Evolutionary conservation across 257 asterid genomes (phyloP), one percentile per base, ranked within the genome.

Genomic region (Lycium ferocissimum): DNA sequence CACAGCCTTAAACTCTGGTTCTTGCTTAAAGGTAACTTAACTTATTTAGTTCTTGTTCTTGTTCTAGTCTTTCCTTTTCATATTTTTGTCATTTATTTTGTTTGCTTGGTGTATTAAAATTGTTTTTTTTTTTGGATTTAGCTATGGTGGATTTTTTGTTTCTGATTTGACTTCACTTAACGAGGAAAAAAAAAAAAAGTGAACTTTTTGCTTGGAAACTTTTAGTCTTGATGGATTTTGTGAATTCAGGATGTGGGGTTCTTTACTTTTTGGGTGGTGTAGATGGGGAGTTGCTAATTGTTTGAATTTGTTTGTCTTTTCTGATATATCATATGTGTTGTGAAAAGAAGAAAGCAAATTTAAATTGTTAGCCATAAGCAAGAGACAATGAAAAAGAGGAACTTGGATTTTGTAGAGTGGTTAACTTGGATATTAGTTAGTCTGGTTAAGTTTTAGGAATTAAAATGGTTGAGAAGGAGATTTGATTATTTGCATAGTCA

Each of bases 11-110:
- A 51, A 76, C 10, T 53, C 43, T 78, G 66, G 66, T 78, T 14
- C 82, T 53, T 78, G 82, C 63, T 78, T 53, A 33, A 53, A 78
- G 82, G 82, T 78, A 53, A 53, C 82, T 78, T 26, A 3, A 53
- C 65, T 78, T 33, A 78, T 47, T 20, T 65, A 33, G 15, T 65
- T 53, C 49, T 26, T 53, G 49, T 69, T 69, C 13, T 3, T 75
- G 45, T 49, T 76, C 38, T 7, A 3, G 35, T 73, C 6, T 6
- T 73, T 33, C 3, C 12, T 12, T 49, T n/a, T n/a, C 62, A 75
- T 37, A 75, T 75, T 75, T 8, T 75, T n/a, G 45, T 49, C 12
- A 49, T 49, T 75, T 7, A 13, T 53, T 75, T 76, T 22, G 14
- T 53, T 3, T 78, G 65, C 3, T 78, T 26, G 26, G 43, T 75